phyloP scores from a whole-genome alignment of 2,329 filamentous ascomycete species.

The Cyclaneusma minus region DNA sequence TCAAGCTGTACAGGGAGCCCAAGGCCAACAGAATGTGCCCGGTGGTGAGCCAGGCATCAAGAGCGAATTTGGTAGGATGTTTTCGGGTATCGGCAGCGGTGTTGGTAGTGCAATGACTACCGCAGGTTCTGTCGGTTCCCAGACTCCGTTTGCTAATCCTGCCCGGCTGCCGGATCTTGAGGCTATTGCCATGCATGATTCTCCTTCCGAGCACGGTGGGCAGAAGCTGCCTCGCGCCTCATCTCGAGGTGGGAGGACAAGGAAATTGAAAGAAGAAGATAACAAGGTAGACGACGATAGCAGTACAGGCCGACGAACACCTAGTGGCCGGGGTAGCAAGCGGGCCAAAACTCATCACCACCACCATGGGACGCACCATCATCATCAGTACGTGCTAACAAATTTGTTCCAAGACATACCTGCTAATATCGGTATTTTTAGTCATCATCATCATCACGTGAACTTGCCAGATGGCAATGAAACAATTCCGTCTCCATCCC shows the following conservation, averaged over 20 bases:
- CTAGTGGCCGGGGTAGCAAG: slow-evolving; percentile 40
- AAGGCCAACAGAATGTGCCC: slow-evolving; percentile 64
- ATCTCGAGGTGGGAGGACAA: slow-evolving; percentile 37
- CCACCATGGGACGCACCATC: slow-evolving; percentile 40
- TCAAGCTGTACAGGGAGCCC: slow-evolving; percentile 85
- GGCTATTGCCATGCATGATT: slow-evolving; percentile 28
- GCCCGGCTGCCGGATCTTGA: slow-evolving; percentile 35
- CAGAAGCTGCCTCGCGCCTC: slow-evolving; percentile 24
- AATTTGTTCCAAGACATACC: slow-evolving; percentile 1
- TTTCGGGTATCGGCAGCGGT: slow-evolving; percentile 74
- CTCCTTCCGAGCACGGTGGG: slow-evolving; percentile 18
- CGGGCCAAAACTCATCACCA: slow-evolving; percentile 43
- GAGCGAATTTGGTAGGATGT: slow-evolving; percentile 88
- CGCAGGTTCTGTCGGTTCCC: slow-evolving; percentile 35
- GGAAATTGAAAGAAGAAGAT: slow-evolving; percentile 68
- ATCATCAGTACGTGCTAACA: slow-evolving; percentile 43
- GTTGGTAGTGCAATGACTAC: slow-evolving; percentile 36
- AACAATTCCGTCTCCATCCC: slow-evolving; percentile 26
- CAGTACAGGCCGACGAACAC: slow-evolving; percentile 44
- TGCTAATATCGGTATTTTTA: slow-evolving; percentile 13
- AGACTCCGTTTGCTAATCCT: slow-evolving; percentile 31
- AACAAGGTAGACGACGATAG: slow-evolving; percentile 51
- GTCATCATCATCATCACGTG: slow-evolving; percentile 42
- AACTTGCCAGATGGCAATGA: slow-evolving; percentile 37
- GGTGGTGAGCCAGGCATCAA: slow-evolving; percentile 80